Evolutionary conservation across 176 grass and related monocot genomes (phyloP), one percentile per base, ranked within the genome.

Genomic region (Phoenix dactylifera): DNA sequence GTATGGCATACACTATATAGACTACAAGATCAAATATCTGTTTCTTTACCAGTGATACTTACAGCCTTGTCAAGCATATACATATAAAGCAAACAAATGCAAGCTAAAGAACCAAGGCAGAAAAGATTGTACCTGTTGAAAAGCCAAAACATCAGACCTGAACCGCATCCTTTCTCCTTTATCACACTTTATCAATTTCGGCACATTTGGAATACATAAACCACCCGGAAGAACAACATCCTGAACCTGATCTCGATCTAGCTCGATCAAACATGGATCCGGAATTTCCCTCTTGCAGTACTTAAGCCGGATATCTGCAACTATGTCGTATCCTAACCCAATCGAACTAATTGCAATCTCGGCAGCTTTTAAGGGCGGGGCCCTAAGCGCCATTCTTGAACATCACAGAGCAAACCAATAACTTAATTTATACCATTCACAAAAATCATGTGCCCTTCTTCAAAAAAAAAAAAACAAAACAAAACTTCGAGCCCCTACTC

Each of bases 91-190:
- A 30, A 30, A 30, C 28, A 30, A 30, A 30, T 6, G 28, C 28
- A 30, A 30, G 35, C 35, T 44, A 44, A 14, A 44, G 35, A 44
- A 44, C 9, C 9, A 14, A 44, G 9, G 35, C 35, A 44, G 2
- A 9, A 44, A 35, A 35, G 9, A 12, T 30, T 49, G 65, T 58
- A 97, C 93, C 87, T 97, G 87, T 70, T 97, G 93, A 57, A 97
- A 97, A 15, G 93, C 80, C 3, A 97, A 68, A 23, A 97, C 87
- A 65, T 97, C 84, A 2, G 93, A 91, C 3, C 81, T 80, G 74
- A 91, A 97, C 39, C 83, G 74, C 51, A 74, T 85, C 5, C 87
- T 71, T 22, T 97, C 93, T 19, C 93, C 93, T 60, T 97, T 97
- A 51, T 97, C 93, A 23, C 87, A 97, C 77, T 91, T 91, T 16